Evolutionary conservation across 179 eudicot genomes (phyloP), one percentile per base, ranked within the genome.

Genomic region (Monotropa hypopitys): DNA sequence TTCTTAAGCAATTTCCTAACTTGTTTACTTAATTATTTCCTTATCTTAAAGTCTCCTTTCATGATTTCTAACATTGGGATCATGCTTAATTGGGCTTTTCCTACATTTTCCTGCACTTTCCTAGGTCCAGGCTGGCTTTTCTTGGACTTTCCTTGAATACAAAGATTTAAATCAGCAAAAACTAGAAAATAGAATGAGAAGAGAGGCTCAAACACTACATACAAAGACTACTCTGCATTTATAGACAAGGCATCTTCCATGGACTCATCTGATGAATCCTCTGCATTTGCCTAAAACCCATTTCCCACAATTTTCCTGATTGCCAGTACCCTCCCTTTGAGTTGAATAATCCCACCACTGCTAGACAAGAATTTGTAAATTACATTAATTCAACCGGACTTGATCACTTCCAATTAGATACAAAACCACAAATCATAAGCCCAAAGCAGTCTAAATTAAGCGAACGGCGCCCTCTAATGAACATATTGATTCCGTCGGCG

Each of bases 181-280:
- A n/a, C n/a, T n/a, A n/a, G n/a, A n/a, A n/a, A n/a, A n/a, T n/a
- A n/a, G n/a, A n/a, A n/a, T n/a, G n/a, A n/a, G n/a, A n/a, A n/a
- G n/a, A n/a, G n/a, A n/a, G n/a, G n/a, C n/a, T n/a, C n/a, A n/a
- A n/a, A n/a, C n/a, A n/a, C n/a, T n/a, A n/a, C n/a, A n/a, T n/a
- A n/a, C n/a, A n/a, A n/a, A n/a, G n/a, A n/a, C n/a, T n/a, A n/a
- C n/a, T n/a, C n/a, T n/a, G n/a, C n/a, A n/a, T n/a, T n/a, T n/a
- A n/a, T n/a, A n/a, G n/a, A 30, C 16, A 62, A 18, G 11, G 35
- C 2, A 5, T 62, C n/a, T 49, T 18, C 61, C 18, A 72, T 67
- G 79, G 79, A 65, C 65, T 49, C 63, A 21, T 8, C 49, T n/a
- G 42, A 50, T 10, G 51, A 77, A 50, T 15, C 74, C 42, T 51